Percentiles rank a stretch among this genome's conserved stretches.
These are phyloP conservation scores for Coniferiporia weirii DNA, from an alignment of 1,284 basidiomycete genomes.

Conservation along the genomic window DNA sequence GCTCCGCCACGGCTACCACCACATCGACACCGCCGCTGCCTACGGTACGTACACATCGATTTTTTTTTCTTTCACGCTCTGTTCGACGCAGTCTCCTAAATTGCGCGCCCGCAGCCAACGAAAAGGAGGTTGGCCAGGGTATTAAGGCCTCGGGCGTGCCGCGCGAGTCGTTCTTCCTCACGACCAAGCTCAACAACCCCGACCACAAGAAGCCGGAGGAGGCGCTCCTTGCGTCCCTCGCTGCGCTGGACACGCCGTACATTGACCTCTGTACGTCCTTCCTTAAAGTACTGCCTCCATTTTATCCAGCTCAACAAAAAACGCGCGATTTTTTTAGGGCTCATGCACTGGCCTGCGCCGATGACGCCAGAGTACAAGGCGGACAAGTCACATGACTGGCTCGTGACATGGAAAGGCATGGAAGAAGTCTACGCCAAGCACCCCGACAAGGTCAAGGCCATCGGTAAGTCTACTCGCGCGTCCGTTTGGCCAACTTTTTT, in stretches of 20 bases:
- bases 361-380: constrained; percentile 47
- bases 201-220: constrained; percentile 58
- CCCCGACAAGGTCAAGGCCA: constrained; percentile 67
- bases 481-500: neutral
- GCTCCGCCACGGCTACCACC: constrained; percentile 67
- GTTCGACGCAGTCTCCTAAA: neutral
- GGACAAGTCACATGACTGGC: constrained; percentile 54
- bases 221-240: constrained; percentile 68
- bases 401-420: constrained; percentile 78
- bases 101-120: constrained; percentile 39
- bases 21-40: constrained; percentile 62
- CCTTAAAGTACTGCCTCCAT: constrained; percentile 2
- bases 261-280: constrained; percentile 63
- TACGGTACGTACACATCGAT: constrained; percentile 26
- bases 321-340: constrained; percentile 35
- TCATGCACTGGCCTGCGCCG: constrained; percentile 78
- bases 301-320: neutral
- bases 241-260: constrained; percentile 67
- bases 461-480: constrained; percentile 39
- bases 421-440: constrained; percentile 59
- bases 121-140: constrained; percentile 72
- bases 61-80: too few relatives aligned
- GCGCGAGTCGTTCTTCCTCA: constrained; percentile 66
- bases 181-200: constrained; percentile 72
- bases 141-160: constrained; percentile 70